A percentile compares a stretch with the other conserved stretches of the same genome.
These are phyloP conservation scores for Cadophora luteo-olivacea DNA, from an alignment of 2,329 filamentous ascomycete genomes.

Conservation along the genomic window DNA sequence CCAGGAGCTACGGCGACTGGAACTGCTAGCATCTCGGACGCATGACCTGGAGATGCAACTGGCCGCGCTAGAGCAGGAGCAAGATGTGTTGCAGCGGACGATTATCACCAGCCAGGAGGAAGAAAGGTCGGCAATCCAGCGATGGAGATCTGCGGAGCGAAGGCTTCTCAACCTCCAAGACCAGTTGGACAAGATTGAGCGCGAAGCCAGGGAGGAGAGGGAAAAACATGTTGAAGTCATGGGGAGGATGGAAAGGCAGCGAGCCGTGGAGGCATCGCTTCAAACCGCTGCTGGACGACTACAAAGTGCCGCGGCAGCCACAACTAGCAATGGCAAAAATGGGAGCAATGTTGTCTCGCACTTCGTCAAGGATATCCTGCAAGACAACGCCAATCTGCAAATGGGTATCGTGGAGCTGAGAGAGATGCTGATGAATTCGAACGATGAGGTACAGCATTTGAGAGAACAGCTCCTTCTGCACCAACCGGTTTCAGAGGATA, in stretches of 20 bases:
- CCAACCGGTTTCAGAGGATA: constrained; percentile 66
- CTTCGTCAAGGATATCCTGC: constrained; percentile 93
- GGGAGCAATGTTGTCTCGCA: constrained; percentile 83
- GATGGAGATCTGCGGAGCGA: constrained; percentile 86
- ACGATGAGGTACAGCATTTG: constrained; percentile 89
- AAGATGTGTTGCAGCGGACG: constrained; percentile 72
- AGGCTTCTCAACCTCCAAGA: constrained; percentile 81
- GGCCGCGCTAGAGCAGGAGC: constrained; percentile 79
- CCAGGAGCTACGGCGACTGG: constrained; percentile 76
- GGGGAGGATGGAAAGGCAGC: constrained; percentile 81
- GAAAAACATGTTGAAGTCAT: constrained; percentile 84
- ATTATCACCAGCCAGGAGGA: constrained; percentile 74
- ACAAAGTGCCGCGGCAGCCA: constrained; percentile 74
- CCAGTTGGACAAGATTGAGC: constrained; percentile 87
- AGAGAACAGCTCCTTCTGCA: constrained; percentile 83
- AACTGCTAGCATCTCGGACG: constrained; percentile 75
- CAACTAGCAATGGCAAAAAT: constrained; percentile 63
- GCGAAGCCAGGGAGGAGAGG: constrained; percentile 79
- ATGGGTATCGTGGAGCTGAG: constrained; percentile 89
- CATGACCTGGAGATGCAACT: constrained; percentile 83
- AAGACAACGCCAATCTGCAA: constrained; percentile 94
- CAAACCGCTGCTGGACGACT: constrained; percentile 79
- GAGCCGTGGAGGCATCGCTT: constrained; percentile 82
- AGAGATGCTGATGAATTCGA: constrained; percentile 88
- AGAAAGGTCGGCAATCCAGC: constrained; percentile 76